These are phyloP conservation scores for Lunularia cruciata DNA, from an alignment of 225 moss, liverwort and hornwort genomes.

Conservation along the genomic window DNA sequence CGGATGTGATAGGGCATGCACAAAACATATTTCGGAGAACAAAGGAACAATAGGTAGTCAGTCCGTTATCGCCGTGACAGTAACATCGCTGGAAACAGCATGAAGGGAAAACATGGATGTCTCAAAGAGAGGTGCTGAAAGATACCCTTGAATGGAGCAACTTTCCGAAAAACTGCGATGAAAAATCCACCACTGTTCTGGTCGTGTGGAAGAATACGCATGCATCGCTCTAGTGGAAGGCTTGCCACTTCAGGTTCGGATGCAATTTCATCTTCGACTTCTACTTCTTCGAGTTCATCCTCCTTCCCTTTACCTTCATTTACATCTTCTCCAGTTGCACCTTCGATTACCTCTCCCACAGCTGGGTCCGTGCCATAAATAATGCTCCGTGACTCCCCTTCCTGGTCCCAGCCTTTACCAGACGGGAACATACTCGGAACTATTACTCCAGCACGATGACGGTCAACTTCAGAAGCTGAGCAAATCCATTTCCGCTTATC, in stretches of 20 bases:
- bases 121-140: no score
- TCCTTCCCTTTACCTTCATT: conserved; percentile 22
- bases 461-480: conserved; percentile 68
- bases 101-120: no score
- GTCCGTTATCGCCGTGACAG: no score
- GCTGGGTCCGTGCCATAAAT: not conserved
- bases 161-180: conserved; percentile 80
- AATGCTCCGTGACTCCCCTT: conserved; percentile 2
- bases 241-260: conserved; percentile 66
- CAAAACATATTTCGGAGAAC: no score
- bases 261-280: conserved; percentile 49
- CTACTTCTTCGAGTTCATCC: conserved; percentile 49
- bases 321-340: conserved; percentile 1
- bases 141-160: conserved; percentile 71
- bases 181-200: conserved; percentile 95
- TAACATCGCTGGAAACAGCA: no score
- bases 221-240: conserved; percentile 81
- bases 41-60: no score
- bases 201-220: conserved; percentile 93
- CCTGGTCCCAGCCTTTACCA: conserved; percentile 71
- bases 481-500: conserved; percentile 81
- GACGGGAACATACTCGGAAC: conserved; percentile 95
- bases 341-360: conserved; percentile 14
- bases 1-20: no score
- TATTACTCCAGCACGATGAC: conserved; percentile 77